Evolutionary conservation across 129 eudicot species (phyloP).

Genomic region (Artemisia tridentata): DNA sequence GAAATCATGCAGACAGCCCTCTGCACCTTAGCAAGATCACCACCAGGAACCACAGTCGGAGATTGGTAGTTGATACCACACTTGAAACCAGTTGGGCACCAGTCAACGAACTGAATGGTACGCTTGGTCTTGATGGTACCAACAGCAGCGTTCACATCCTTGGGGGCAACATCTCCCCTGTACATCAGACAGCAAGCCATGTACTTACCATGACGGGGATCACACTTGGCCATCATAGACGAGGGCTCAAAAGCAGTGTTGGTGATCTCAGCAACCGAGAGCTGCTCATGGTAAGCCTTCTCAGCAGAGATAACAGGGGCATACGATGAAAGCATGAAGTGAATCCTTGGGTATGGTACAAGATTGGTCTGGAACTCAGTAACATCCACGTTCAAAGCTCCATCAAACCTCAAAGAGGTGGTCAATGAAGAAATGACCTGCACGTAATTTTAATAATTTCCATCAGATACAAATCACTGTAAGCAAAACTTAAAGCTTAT

Average conservation of each 20-base stretch:
- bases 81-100: slow-evolving; percentile 42
- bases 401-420: slow-evolving; percentile 34
- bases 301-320: slow-evolving; percentile 57
- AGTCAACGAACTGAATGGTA: slow-evolving; percentile 34
- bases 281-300: slow-evolving; percentile 53
- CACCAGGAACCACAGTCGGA: slow-evolving; percentile 41
- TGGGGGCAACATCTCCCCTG: slow-evolving; percentile 38
- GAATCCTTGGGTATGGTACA: slow-evolving; percentile 51
- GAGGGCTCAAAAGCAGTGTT: slow-evolving; percentile 41
- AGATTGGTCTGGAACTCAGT: slow-evolving; percentile 34
- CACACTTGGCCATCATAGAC: slow-evolving; percentile 43
- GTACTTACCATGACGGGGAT: slow-evolving; percentile 35
- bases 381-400: slow-evolving; percentile 36
- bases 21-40: slow-evolving; percentile 41
- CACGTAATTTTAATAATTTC: neutral
- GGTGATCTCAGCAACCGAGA: slow-evolving; percentile 56
- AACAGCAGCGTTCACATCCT: slow-evolving; percentile 37
- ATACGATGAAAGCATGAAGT: slow-evolving; percentile 56
- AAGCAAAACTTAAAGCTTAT: no score
- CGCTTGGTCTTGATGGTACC: slow-evolving; percentile 42
- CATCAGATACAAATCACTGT: no score
- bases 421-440: slow-evolving; percentile 45
- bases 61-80: slow-evolving; percentile 43
- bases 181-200: slow-evolving; percentile 42
- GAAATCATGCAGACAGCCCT: slow-evolving; percentile 40